Evolutionary conservation across 805 yeast genomes (phyloP), one percentile per base, ranked within the genome.

Genomic region (Alloascoidea africana): DNA sequence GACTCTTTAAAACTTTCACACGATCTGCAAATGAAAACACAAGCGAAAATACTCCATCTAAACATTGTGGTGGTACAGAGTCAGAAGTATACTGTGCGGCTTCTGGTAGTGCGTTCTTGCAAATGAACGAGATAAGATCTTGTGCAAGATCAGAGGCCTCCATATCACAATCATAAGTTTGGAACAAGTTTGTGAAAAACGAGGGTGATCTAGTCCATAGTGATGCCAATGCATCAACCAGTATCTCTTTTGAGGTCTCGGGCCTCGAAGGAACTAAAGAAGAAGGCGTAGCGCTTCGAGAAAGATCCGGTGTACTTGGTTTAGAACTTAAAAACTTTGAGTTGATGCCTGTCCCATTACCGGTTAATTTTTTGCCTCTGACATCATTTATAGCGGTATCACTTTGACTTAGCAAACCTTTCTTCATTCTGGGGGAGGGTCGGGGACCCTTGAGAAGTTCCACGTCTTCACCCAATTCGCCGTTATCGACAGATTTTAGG

Each of bases 11-110:
- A 34, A 36, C 43, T 3, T 48, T 45, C 14, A 52, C 48, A 13
- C 49, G 38, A 6, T 50, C 45, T 2, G 42, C 32, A 5, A 38
- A 5, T 27, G 38, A 41, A 6, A 42, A 36, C 14, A 49, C 38
- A 16, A 40, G 74, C 2, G 82, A 68, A 16, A 89, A 61, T 2
- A 91, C 55, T 1, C 96, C 94, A 48, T 91, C 97, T 37, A 91
- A 62, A 49, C 97, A 89, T 4, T 86, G 69, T 0, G 97, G 96
- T 0, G 98, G 97, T 1, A 89, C 94, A 48, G 72, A 78, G 32
- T 81, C 83, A 0, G 95, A 82, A 0, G 94, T 77, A 47, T 68
- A 63, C 5, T 66, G 48, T 0, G 96, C 94, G 6, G 89, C 70
- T 50, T 86, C 94, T 0, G 97, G 94, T 34, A 84, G 68, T 0